phyloP scores from a whole-genome alignment of 2,329 filamentous ascomycete genomes.

The Gremmenia infestans region DNA sequence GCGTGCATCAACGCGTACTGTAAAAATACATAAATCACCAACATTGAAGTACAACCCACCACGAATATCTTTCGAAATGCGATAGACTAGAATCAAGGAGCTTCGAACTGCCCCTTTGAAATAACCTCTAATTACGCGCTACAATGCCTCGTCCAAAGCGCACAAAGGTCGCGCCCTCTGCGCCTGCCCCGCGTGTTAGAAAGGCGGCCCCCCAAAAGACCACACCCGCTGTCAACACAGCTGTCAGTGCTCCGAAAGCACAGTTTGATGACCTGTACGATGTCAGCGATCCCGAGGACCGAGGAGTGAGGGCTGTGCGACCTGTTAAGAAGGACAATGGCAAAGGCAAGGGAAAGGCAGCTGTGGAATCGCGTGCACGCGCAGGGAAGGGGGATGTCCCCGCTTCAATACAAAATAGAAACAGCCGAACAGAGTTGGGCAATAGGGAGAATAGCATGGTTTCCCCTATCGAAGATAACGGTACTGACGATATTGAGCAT shows the following conservation, averaged over 20 bases:
- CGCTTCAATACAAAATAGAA: neutral
- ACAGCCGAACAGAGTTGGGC: neutral
- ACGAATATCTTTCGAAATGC: slow-evolving; percentile 1
- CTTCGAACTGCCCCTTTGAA: neutral
- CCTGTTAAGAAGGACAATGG: slow-evolving; percentile 14
- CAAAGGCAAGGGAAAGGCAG: slow-evolving; percentile 14
- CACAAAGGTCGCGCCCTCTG: slow-evolving; percentile 30
- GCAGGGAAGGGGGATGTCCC: neutral
- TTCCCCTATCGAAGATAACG: neutral
- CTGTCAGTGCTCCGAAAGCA: slow-evolving; percentile 7
- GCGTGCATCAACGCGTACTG: neutral
- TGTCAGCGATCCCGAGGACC: slow-evolving; percentile 27
- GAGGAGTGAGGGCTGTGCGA: slow-evolving; percentile 11
- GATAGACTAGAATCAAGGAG: neutral
- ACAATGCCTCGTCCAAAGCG: slow-evolving; percentile 33
- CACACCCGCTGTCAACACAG: slow-evolving; percentile 2
- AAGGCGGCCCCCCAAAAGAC: slow-evolving; percentile 12
- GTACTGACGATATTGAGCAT: slow-evolving; percentile 16
- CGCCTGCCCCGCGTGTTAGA: slow-evolving; percentile 20
- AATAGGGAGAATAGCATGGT: neutral
- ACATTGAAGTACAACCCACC: neutral
- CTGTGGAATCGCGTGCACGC: neutral
- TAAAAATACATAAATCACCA: neutral
- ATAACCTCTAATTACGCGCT: neutral
- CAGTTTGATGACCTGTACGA: slow-evolving; percentile 29